Conservation (phyloP, 805 yeast genomes). For the Naumovozyma baii region DNA sequence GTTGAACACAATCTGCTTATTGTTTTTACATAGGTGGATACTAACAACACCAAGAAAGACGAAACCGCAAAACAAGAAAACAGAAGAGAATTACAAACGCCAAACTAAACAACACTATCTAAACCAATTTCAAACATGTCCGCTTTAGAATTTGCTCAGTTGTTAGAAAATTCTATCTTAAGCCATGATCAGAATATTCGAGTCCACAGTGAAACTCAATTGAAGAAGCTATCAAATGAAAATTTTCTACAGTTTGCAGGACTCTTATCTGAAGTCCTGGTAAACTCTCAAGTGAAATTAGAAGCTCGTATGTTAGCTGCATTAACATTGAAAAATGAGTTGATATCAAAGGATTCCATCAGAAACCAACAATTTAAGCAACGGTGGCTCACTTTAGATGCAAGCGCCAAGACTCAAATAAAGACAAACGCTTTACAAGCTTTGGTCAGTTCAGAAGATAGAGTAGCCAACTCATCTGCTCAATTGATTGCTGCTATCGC, state of each 20-base stretch:
- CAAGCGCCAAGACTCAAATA: slow-evolving; percentile 47
- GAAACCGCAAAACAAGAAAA: not conserved
- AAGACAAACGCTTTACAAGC: slow-evolving; percentile 56
- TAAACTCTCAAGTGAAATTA: slow-evolving; percentile 49
- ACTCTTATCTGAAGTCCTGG: slow-evolving; percentile 60
- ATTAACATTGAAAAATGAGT: slow-evolving; percentile 74
- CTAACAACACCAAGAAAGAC: too few relatives aligned
- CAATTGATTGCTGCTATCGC: slow-evolving; percentile 95
- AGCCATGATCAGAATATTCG: slow-evolving; percentile 58
- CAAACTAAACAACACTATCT: not conserved
- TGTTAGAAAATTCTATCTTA: slow-evolving; percentile 72
- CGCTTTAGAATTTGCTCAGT: slow-evolving; percentile 45
- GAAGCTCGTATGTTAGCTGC: slow-evolving; percentile 93
- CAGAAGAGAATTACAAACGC: not conserved
- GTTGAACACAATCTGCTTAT: too few relatives aligned
- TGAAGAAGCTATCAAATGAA: slow-evolving; percentile 58
- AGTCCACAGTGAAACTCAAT: slow-evolving; percentile 68
- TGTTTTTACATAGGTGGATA: too few relatives aligned
- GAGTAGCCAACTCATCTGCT: slow-evolving; percentile 83
- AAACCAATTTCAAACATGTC: not conserved
- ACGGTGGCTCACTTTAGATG: slow-evolving; percentile 64
- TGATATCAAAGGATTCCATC: slow-evolving; percentile 68
- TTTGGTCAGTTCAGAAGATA: slow-evolving; percentile 49
- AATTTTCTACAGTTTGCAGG: slow-evolving; percentile 70
- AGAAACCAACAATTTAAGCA: slow-evolving; percentile 50